Evolutionary conservation across 768 basidiomycete genomes (phyloP).

Genomic region (Psilocybe sp.): DNA sequence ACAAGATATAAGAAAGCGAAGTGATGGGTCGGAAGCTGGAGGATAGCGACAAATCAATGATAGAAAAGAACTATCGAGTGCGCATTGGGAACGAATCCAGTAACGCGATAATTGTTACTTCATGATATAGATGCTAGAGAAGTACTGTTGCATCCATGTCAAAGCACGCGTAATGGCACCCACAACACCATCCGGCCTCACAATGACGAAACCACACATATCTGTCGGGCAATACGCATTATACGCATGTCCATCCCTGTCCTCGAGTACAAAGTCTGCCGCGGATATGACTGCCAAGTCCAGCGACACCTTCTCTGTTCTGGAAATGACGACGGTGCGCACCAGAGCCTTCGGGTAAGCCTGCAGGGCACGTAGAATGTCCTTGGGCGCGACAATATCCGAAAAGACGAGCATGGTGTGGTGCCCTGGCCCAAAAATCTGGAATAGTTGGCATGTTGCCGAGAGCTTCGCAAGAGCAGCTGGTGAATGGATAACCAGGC

Average conservation of each 20-base stretch:
- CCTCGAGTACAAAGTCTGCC: slow-evolving; percentile 33
- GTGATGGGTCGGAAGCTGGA: not conserved
- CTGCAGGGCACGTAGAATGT: slow-evolving; percentile 12
- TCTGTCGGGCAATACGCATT: slow-evolving; percentile 31
- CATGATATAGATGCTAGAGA: slow-evolving; percentile 23
- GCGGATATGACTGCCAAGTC: slow-evolving; percentile 8
- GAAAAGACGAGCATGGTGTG: slow-evolving; percentile 43
- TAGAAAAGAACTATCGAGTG: too few relatives aligned
- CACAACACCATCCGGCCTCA: slow-evolving; percentile 45
- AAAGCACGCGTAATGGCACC: slow-evolving; percentile 35
- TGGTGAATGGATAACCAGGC: slow-evolving; percentile 14
- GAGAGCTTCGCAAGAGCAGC: slow-evolving; percentile 10
- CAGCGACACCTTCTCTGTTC: slow-evolving; percentile 8
- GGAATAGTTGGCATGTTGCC: slow-evolving; percentile 26
- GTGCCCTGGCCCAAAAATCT: slow-evolving; percentile 27
- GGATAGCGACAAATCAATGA: not conserved
- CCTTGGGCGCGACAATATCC: slow-evolving; percentile 17
- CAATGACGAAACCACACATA: slow-evolving; percentile 30
- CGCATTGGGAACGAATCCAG: too few relatives aligned
- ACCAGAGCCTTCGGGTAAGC: slow-evolving; percentile 21
- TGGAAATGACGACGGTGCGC: slow-evolving; percentile 26
- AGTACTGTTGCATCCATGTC: slow-evolving; percentile 31
- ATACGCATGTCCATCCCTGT: slow-evolving; percentile 35
- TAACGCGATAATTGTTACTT: not conserved
- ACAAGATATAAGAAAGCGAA: not conserved